These are phyloP conservation scores for Tolypocladium tundrense DNA, from an alignment of 2,329 filamentous ascomycete species.

Conservation along the genomic window DNA sequence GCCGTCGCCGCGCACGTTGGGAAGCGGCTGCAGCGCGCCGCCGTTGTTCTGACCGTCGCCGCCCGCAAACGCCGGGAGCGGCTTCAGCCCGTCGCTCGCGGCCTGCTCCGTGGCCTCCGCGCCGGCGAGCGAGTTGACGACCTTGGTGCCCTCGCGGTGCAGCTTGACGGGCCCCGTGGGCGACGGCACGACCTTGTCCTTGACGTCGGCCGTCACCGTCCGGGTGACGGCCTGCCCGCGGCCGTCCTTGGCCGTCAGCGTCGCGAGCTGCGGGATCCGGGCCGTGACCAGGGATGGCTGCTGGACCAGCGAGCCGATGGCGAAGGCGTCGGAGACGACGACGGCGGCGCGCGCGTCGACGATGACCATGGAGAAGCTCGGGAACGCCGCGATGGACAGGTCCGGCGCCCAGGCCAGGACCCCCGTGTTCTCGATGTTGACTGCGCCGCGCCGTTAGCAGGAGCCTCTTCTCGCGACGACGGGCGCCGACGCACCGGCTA, in stretches of 20 bases:
- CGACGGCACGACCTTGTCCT: neutral
- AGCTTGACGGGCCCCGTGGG: neutral
- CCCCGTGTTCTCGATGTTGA: constrained; percentile 10
- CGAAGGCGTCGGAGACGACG: neutral
- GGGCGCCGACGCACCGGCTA: constrained; percentile 7
- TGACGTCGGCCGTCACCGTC: neutral
- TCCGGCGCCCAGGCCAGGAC: constrained; percentile 10
- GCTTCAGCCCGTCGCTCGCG: neutral
- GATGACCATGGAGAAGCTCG: constrained; percentile 11
- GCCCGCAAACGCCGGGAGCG: neutral
- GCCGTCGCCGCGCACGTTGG: neutral
- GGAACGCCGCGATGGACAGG: constrained; percentile 9
- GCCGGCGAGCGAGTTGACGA: neutral
- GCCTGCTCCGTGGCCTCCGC: neutral
- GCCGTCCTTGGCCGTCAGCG: neutral
- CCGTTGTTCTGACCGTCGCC: too few relatives aligned
- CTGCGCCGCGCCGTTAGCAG: constrained; percentile 1
- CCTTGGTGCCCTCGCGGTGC: neutral
- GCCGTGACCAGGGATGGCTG: neutral
- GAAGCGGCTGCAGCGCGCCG: neutral
- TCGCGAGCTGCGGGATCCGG: neutral
- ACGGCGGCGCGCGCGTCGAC: constrained; percentile 5
- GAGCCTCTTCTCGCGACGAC: neutral
- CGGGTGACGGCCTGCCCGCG: neutral
- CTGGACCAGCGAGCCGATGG: neutral